Evolutionary conservation across 2,329 filamentous ascomycete genomes (phyloP).

Genomic region (Verticillium albo-atrum): DNA sequence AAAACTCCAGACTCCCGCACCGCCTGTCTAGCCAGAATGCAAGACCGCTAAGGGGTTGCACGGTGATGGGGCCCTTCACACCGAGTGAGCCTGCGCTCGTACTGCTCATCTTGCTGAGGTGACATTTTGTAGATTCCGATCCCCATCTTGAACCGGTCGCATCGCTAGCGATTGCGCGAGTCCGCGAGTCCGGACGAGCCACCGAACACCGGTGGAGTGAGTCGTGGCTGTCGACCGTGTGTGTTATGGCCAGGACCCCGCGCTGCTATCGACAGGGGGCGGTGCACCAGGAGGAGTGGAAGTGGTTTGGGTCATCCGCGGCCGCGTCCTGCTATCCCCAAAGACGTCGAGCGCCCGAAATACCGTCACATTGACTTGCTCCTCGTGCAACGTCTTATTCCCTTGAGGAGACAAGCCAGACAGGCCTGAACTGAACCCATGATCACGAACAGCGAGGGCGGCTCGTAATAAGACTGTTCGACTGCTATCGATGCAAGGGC

Average conservation of each 20-base stretch:
- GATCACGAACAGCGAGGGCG: neutral
- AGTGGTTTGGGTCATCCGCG: neutral
- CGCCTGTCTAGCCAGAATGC: neutral
- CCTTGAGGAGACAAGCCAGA: neutral
- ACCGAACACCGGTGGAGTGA: neutral
- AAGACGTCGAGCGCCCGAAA: conserved; percentile 2
- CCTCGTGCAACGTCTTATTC: conserved; percentile 1
- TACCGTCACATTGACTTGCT: conserved; percentile 7
- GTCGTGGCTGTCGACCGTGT: neutral
- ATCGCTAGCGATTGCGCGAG: neutral
- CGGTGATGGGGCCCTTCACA: neutral
- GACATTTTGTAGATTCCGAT: neutral
- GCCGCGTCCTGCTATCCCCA: conserved; percentile 1
- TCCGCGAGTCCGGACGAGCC: neutral
- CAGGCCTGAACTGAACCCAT: neutral
- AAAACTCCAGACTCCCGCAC: conserved; percentile 5
- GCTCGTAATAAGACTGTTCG: neutral
- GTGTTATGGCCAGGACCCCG: neutral
- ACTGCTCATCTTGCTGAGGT: neutral
- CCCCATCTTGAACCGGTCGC: neutral
- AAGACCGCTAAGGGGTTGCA: neutral
- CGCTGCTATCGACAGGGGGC: conserved; percentile 8
- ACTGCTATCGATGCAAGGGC: neutral
- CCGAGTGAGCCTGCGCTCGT: neutral
- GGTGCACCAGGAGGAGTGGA: neutral